Conservation (phyloP, 306 rosid genomes). For the Sicyos edulis region DNA sequence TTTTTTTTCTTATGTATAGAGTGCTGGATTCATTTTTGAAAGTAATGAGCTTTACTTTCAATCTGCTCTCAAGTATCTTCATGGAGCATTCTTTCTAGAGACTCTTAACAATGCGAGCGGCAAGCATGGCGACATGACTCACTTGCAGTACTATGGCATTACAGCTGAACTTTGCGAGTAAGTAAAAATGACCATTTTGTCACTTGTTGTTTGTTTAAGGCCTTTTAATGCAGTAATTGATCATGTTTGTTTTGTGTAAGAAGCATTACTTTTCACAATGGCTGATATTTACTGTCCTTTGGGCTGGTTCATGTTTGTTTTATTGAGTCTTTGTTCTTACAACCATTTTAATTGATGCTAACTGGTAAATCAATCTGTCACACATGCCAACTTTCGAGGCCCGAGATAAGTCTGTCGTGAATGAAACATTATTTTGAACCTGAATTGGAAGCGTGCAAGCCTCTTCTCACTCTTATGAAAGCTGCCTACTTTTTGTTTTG, state of each 20-base stretch:
- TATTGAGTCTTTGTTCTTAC: neutral
- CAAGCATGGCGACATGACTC: slow-evolving; percentile 54
- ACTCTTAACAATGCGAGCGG: slow-evolving; percentile 40
- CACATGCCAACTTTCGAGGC: neutral
- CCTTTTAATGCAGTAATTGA: slow-evolving; percentile 3
- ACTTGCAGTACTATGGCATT: slow-evolving; percentile 48
- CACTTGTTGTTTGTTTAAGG: neutral
- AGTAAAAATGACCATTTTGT: neutral
- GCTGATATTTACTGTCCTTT: neutral
- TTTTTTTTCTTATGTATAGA: slow-evolving; percentile 33
- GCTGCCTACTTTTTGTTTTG: neutral
- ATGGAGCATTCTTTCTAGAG: slow-evolving; percentile 63
- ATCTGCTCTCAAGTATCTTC: slow-evolving; percentile 86
- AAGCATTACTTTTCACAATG: neutral
- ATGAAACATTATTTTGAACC: neutral
- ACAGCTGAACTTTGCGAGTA: slow-evolving; percentile 74
- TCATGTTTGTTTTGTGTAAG: neutral
- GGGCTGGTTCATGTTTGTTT: neutral
- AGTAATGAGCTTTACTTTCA: slow-evolving; percentile 75
- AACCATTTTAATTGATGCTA: slow-evolving; percentile 6
- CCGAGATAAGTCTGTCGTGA: neutral
- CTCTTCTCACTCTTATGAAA: too few relatives aligned
- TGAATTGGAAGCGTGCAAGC: neutral
- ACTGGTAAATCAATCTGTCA: neutral
- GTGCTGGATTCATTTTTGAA: slow-evolving; percentile 60